phyloP scores from a whole-genome alignment of 352 stramenopile genomes.

The Globisporangium yorkense region DNA sequence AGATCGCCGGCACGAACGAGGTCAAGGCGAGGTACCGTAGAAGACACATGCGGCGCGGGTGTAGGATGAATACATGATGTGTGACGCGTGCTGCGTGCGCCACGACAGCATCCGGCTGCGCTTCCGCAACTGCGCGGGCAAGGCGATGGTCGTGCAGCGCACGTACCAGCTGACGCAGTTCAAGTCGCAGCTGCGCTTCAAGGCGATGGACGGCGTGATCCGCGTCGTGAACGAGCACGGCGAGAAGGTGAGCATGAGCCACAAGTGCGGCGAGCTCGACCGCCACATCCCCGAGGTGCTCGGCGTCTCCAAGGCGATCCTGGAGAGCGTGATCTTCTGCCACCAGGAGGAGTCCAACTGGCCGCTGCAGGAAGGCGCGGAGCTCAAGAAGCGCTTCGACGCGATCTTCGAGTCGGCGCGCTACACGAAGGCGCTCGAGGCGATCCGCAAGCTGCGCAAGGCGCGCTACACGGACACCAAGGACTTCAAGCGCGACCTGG shows the following conservation, averaged over 20 bases:
- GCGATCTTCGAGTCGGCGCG: constrained; percentile 99
- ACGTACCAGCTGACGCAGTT: constrained; percentile 94
- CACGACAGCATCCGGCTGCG: constrained; percentile 68
- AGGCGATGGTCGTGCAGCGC: constrained; percentile 90
- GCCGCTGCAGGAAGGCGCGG: constrained; percentile 93
- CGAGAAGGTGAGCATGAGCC: constrained; percentile 88
- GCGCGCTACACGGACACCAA: constrained; percentile 73
- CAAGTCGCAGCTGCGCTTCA: constrained; percentile 91
- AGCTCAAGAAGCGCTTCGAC: constrained; percentile 99
- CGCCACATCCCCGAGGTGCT: constrained; percentile 92
- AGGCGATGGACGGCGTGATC: constrained; percentile 95
- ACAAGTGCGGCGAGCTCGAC: constrained; percentile 96
- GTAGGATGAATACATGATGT: neutral
- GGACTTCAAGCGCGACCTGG: constrained; percentile 92
- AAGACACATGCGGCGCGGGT: no score
- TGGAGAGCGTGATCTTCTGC: constrained; percentile 99
- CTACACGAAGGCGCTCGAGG: constrained; percentile 98
- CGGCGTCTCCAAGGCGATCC: constrained; percentile 95
- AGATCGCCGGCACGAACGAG: constrained; percentile 90
- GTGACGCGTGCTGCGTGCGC: neutral
- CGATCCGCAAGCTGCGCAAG: constrained; percentile 93
- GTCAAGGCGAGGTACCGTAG: constrained; percentile 52
- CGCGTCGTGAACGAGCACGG: constrained; percentile 87
- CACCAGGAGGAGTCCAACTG: constrained; percentile 98
- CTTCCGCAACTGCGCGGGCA: constrained; percentile 89